Base-by-base conservation (phyloP, 139 green algal species). In the Trebouxia sp. region DNA sequence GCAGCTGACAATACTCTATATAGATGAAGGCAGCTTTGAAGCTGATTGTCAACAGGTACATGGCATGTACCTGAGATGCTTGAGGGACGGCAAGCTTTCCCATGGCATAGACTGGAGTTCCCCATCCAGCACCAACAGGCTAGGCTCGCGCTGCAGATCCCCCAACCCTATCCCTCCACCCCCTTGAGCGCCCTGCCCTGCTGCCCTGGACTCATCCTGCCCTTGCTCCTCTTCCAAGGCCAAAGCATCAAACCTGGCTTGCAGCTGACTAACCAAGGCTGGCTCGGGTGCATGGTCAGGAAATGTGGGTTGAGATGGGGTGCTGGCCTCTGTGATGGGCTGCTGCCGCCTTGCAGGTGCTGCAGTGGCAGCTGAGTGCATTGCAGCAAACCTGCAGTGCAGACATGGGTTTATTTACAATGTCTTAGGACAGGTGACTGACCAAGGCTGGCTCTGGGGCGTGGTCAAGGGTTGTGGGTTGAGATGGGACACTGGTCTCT, bases 31-130 rank as follows among this genome's bases (percentile, higher is more conserved):
- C n/a, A n/a, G n/a, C n/a, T n/a, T n/a, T n/a, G n/a, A n/a, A n/a
- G n/a, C n/a, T n/a, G n/a, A n/a, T n/a, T n/a, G n/a, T n/a, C n/a
- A n/a, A n/a, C n/a, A n/a, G n/a, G n/a, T n/a, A n/a, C n/a, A n/a
- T n/a, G n/a, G n/a, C 56, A 69, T 3, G 24, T n/a, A 77, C 67
- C 67, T 77, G 24, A 53, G 67, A 5, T 37, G 67, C 28, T 53
- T 55, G 35, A 92, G 84, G 7, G 84, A 77, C 1, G 88, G 83
- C 20, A 89, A 77, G 83, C 87, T 92, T 78, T 97, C 93, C 92
- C 92, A 96, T 5, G 93, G 91, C 51, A 97, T 81, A 15, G 75
- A 83, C 72, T 96, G 92, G 83, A 95, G 79, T 8, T 42, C 17
- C 3, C 42, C 53, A 58, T 91, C 86, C 45, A 95, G 83, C 28